A percentile compares a stretch with the other conserved stretches of the same genome.
These are phyloP conservation scores for Colletotrichum paranaense DNA, from an alignment of 2,329 filamentous ascomycete genomes.

Conservation along the genomic window DNA sequence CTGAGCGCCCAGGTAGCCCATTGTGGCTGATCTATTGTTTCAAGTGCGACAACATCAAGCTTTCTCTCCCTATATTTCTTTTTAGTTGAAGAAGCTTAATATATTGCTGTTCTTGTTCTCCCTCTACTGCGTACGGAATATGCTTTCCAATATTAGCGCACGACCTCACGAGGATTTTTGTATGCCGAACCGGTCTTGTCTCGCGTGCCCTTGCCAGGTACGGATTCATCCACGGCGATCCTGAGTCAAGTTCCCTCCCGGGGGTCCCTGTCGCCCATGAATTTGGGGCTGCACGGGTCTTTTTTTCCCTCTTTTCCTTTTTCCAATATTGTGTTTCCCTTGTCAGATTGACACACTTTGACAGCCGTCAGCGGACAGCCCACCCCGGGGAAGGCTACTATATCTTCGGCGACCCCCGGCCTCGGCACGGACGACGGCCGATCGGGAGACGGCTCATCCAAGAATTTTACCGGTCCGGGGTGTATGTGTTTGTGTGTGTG, in stretches of 20 bases:
- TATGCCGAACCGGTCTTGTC: too few relatives aligned
- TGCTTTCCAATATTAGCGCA: background rate
- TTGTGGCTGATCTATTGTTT: constrained; percentile 25
- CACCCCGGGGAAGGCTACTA: background rate
- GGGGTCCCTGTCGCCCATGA: background rate
- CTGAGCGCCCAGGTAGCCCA: background rate
- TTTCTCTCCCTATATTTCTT: constrained; percentile 12
- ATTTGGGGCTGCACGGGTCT: too few relatives aligned
- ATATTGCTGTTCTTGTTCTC: background rate
- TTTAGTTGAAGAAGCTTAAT: constrained; percentile 14
- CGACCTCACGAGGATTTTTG: background rate
- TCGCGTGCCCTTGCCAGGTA: background rate
- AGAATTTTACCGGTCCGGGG: background rate
- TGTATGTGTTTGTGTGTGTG: too few relatives aligned
- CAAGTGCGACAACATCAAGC: constrained; percentile 6
- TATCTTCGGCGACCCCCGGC: background rate
- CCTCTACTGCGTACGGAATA: too few relatives aligned
- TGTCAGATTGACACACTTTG: background rate
- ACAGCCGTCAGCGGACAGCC: too few relatives aligned
- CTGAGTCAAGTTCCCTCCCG: background rate
- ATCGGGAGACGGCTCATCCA: background rate
- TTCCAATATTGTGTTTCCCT: too few relatives aligned
- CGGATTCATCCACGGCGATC: background rate
- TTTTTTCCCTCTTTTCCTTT: too few relatives aligned
- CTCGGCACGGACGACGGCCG: background rate